These are phyloP conservation scores for Taphrina communis DNA, from an alignment of 1,139 yeast species.

Conservation along the genomic window DNA sequence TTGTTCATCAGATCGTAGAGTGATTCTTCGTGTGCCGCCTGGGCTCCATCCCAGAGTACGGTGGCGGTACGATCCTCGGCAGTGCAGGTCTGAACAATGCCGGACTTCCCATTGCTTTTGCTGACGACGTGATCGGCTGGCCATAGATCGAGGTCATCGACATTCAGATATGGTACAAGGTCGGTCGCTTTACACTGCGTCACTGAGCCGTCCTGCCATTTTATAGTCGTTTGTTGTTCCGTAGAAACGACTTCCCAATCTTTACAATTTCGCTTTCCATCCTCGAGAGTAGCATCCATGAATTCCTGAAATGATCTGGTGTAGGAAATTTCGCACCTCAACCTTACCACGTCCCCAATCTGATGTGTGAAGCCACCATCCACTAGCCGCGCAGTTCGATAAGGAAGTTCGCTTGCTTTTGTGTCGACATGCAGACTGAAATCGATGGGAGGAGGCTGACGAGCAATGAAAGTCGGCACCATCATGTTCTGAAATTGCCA, in stretches of 20 bases:
- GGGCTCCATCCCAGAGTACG: constrained; percentile 44
- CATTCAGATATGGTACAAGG: constrained; percentile 43
- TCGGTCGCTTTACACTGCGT: constrained; percentile 36
- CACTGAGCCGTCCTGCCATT: constrained; percentile 45
- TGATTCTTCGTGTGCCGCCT: constrained; percentile 42
- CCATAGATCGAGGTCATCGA: constrained; percentile 46
- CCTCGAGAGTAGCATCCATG: constrained; percentile 1
- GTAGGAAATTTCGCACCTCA: neutral
- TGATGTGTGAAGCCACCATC: constrained; percentile 23
- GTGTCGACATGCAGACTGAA: constrained; percentile 8
- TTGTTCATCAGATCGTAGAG: constrained; percentile 35
- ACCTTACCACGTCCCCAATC: constrained; percentile 17
- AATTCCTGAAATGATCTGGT: constrained; percentile 7
- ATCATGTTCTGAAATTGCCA: constrained; percentile 35
- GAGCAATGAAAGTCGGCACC: constrained; percentile 3
- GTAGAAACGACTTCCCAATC: constrained; percentile 41
- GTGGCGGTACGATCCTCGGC: constrained; percentile 44
- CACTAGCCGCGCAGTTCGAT: neutral
- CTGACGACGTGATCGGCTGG: constrained; percentile 45
- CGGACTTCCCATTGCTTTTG: constrained; percentile 42
- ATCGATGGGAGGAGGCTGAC: constrained; percentile 8
- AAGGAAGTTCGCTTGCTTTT: neutral
- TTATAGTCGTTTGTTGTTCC: constrained; percentile 40
- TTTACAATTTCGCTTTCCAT: constrained; percentile 8
- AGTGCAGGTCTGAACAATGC: constrained; percentile 45